Conservation (phyloP, 1,284 basidiomycete species). For the Neonothopanus nambi region DNA sequence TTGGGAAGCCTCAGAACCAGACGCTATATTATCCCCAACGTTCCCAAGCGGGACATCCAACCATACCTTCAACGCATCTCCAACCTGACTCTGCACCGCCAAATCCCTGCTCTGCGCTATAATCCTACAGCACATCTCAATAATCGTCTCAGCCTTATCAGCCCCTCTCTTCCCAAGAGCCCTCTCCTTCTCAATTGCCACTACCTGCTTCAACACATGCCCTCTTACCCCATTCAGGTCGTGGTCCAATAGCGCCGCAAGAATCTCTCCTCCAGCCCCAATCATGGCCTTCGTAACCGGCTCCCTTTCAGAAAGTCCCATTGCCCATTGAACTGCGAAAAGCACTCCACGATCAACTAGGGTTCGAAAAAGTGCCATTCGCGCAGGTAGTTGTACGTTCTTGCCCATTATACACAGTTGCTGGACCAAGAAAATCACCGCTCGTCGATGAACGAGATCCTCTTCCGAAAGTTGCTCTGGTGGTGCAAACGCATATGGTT, state of each 20-base stretch:
- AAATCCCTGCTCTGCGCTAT: constrained; percentile 80
- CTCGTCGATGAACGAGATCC: constrained; percentile 57
- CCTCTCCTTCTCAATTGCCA: constrained; percentile 62
- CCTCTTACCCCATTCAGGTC: constrained; percentile 85
- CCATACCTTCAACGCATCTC: constrained; percentile 86
- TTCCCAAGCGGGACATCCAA: constrained; percentile 65
- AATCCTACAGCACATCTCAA: constrained; percentile 76
- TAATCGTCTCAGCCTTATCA: constrained; percentile 71
- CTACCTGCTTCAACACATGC: constrained; percentile 82
- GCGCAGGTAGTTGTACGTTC: constrained; percentile 88
- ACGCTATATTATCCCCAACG: constrained; percentile 6
- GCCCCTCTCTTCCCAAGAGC: constrained; percentile 52
- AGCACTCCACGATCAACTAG: constrained; percentile 89
- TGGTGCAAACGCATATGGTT: constrained; percentile 51
- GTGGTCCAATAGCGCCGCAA: constrained; percentile 88
- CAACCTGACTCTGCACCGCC: constrained; percentile 88
- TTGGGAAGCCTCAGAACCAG: constrained; percentile 35
- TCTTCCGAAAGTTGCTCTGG: constrained; percentile 48
- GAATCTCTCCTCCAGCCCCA: constrained; percentile 84
- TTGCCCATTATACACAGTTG: constrained; percentile 96
- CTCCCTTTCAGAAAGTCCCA: constrained; percentile 55
- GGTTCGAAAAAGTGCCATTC: constrained; percentile 86
- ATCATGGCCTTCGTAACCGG: constrained; percentile 55
- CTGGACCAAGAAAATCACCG: constrained; percentile 86
- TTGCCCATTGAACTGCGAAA: constrained; percentile 90